Base-by-base conservation (phyloP, 805 yeast species). In the Dipodascopsis uninucleata region DNA sequence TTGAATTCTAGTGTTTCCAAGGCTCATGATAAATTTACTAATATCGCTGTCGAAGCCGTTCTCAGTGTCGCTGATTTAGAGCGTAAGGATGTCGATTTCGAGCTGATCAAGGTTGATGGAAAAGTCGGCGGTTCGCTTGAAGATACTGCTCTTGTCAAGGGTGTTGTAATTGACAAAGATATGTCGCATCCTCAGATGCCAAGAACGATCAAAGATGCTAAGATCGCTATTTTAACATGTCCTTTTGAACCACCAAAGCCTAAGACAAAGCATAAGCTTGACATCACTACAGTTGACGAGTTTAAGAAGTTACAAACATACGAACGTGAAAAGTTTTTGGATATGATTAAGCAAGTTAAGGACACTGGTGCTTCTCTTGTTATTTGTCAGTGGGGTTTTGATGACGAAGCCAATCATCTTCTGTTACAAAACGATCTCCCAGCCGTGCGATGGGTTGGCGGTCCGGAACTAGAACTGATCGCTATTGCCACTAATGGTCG, bases 241-340 rank as follows among this genome's bases (percentile, higher is more conserved):
- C 97, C 99, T 58, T 93, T 93, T 63, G 99, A 93, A 72, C 99
- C 99, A 31, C 99, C 99, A 60, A 93, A 93, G 71, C 99, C 99
- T 57, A 93, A 93, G 72, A 93, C 99, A 20, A 93, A 93, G 70
- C 98, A 90, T 71, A 90, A 90, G 75, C 75, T 90, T 59, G 96
- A 90, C 64, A 90, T 90, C 53, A 78, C 90, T 12, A 70, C 84
- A n/a, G 96, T 88, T 17, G 97, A 89, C 60, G 98, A 93, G 69
- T 93, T 89, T 70, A 78, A 83, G 65, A 82, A 79, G 53, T 76
- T 93, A 63, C 98, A 94, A 71, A 78, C 77, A 41, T 93, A 93
- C 66, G 99, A 93, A 72, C 90, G 83, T 58, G 81, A 82, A 53
- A 88, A 87, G 65, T 93, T 93, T 63, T 77, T 74, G 62, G 87